Base-by-base conservation (phyloP, 257 asterid species). In the Fraxinus quadrangulata region DNA sequence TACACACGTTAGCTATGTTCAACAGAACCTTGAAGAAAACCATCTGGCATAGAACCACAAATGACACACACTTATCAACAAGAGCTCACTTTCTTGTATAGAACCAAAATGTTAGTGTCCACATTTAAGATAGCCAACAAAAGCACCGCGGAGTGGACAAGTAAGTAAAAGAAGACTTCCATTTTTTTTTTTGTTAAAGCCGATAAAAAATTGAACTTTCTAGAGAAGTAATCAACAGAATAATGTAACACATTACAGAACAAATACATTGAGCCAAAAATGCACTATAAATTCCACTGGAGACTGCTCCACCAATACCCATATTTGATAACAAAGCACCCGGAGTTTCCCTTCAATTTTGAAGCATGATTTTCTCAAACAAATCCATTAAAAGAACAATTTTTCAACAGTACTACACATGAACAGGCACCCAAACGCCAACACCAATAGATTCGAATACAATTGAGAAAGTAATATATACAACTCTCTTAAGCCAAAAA, bases 241-340 rank as follows among this genome's bases (percentile, higher is more conserved):
- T 5, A 68, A 69, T 5, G 33, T 54, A 80, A 26, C n/a, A 31
- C 33, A 5, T 45, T 34, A 40, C 17, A 66, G 71, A 70, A 73
- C 26, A 21, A 65, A 49, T 6, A 9, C 31, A 21, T 12, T n/a
- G 13, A 67, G 73, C 45, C 74, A 71, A 28, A 42, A 70, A 76
- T 33, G 66, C 70, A 14, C 7, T 54, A 30, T 30, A 30, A 30
- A 30, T 2, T 30, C 33, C 33, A 2, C 33, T 30, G 33, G 69
- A 51, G 19, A 51, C 21, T 0, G 33, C 11, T 61, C 33, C 33
- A 59, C 31, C 24, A 65, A 3, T 8, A 71, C 47, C 61, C 8
- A n/a, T 7, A 81, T 71, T 75, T 34, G 77, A 75, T 65, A 75
- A 8, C 45, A 12, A 73, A 68, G 75, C 67, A 23, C 33, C 73